Evolutionary conservation across 352 stramenopile genomes (phyloP), one percentile per base, ranked within the genome.

Genomic region (Phytophthora capsici): DNA sequence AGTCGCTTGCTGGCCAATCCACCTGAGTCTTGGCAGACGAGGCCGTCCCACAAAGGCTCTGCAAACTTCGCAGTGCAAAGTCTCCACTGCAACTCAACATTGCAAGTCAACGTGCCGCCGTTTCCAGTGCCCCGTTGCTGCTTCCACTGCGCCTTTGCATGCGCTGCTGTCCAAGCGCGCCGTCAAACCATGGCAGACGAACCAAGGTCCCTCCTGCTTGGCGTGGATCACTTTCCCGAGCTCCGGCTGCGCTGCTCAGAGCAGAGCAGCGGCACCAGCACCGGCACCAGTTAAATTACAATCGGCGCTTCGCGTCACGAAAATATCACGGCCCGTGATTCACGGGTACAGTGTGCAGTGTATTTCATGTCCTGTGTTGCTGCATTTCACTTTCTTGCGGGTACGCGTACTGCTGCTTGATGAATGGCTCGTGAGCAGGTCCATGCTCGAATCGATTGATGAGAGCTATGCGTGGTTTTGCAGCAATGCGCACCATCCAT

Each of bases 131-230:
- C 36, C 36, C n/a, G 36, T 34, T 34, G 28, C 28, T 34, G 28
- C 28, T 34, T 34, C 28, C 28, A 34, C 28, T 34, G 9, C 28
- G 28, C 28, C 28, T 34, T 34, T 34, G 28, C 28, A 34, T 34
- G 28, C 28, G 28, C 3, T 34, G 28, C 28, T 32, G 28, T 32
- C 28, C 28, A 32, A 32, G 28, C 28, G 8, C 28, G 28, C 28
- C 28, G 57, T 67, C 49, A 67, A 67, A 53, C 23, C 36, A 34
- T 49, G 26, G 43, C 57, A 73, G 65, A 60, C 52, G 59, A 73
- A 41, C 43, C 55, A 58, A 67, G 56, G 67, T 71, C 51, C 67
- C 50, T 67, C 61, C 66, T 61, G 40, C 55, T 56, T 49, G 47
- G 55, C 38, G 50, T 58, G 40, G 55, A 47, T 50, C 52, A 56